These are phyloP conservation scores for Reutealis trisperma DNA, from an alignment of 345 rosid genomes.

Conservation along the genomic window DNA sequence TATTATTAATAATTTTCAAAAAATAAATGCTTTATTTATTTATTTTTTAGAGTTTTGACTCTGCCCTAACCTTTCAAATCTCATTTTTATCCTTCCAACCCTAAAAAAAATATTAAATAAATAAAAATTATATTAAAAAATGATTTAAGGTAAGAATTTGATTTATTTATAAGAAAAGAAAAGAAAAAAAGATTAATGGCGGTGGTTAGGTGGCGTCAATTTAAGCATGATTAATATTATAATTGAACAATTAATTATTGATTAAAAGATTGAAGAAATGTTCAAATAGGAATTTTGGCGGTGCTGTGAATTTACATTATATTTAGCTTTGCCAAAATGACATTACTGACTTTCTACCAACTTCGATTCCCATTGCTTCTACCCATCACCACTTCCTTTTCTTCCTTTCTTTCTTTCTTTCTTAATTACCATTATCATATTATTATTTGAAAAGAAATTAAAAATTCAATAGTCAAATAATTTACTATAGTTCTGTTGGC, in stretches of 20 bases:
- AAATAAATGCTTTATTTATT: neutral
- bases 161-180: too few species aligned
- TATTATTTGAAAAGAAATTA: too few species aligned
- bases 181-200: constrained; percentile 2
- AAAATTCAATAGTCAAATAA: neutral
- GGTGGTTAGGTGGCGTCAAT: constrained; percentile 10
- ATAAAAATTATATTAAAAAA: too few species aligned
- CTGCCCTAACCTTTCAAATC: constrained; percentile 8
- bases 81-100: constrained; percentile 23
- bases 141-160: neutral
- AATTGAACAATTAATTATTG: neutral
- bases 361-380: neutral
- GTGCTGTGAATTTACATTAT: neutral
- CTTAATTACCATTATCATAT: too few species aligned
- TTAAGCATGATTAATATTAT: constrained; percentile 7
- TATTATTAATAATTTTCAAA: too few species aligned
- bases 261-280: constrained; percentile 9
- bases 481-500: neutral
- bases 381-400: too few species aligned
- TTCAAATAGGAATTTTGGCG: neutral
- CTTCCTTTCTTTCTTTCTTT: too few species aligned
- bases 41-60: constrained; percentile 11
- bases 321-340: neutral
- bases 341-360: constrained; percentile 14
- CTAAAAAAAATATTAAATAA: neutral